Evolutionary conservation across 1,284 basidiomycete species (phyloP), one percentile per base, ranked within the genome.

Genomic region (Pseudozyma hubeiensis): DNA sequence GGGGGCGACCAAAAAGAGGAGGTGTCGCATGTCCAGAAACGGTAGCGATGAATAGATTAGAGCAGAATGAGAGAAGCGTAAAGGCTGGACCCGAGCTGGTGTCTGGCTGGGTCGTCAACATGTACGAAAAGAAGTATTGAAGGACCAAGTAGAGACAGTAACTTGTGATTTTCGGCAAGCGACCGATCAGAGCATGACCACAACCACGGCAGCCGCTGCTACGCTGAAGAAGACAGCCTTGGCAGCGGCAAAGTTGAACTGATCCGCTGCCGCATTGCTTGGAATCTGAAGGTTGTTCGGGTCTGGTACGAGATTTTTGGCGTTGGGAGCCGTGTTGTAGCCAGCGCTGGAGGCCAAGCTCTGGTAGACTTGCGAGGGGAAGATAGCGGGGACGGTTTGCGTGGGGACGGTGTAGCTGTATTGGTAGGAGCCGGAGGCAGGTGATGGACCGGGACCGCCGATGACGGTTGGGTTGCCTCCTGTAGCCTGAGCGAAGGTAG

Each of bases 361-460:
- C 7, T 50, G 43, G 39, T 60, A 71, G 13, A 75, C 61, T n/a
- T 59, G 59, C 9, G 60, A 46, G 0, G 67, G 59, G 54, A 33
- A 57, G 29, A 64, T 47, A 9, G 64, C 65, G 5, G 63, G 57
- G 4, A 78, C 59, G 6, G 76, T 71, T 4, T 55, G 43, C 4
- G 68, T 64, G 37, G 77, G 77, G 7, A 62, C 58, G 13, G 60
- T 64, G 66, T 80, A 80, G 34, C 47, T 46, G 58, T 55, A 80
- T 14, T 61, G 47, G 33, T 76, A 76, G 4, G 62, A 54, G 24
- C 13, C 5, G 3, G 78, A 67, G 30, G 70, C 66, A 14, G 71
- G 63, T 0, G 68, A 64, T 1, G 78, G 78, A n/a, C 78, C 78
- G 3, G 71, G 61, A n/a, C 78, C 78, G 31, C 53, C 61, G 24